Percentiles rank a stretch among this genome's conserved stretches.
Conservation (phyloP, 495 filamentous ascomycete species). For the Tuber calosporum region DNA sequence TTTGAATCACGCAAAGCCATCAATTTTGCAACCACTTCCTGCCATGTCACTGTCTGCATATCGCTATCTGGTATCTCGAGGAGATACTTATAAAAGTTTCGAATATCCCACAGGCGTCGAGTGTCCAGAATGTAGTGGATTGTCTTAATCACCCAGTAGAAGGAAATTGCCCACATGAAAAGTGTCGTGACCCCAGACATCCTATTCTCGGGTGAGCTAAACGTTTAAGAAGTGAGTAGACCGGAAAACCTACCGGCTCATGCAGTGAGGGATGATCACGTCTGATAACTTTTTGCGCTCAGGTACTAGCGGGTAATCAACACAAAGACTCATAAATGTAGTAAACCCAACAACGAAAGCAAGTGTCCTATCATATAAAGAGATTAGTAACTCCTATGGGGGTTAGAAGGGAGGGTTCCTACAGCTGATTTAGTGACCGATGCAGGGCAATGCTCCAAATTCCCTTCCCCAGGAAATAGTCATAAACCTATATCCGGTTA, state of each 20-base stretch:
- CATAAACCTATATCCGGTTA: slow-evolving; percentile 56
- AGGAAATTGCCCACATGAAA: slow-evolving; percentile 74
- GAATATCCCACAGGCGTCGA: slow-evolving; percentile 65
- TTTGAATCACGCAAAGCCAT: slow-evolving; percentile 85
- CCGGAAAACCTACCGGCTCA: slow-evolving; percentile 42
- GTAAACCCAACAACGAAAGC: slow-evolving; percentile 78
- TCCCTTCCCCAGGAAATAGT: slow-evolving; percentile 77
- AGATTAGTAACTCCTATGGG: slow-evolving; percentile 8
- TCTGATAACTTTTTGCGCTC: slow-evolving; percentile 66
- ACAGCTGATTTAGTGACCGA: slow-evolving; percentile 66
- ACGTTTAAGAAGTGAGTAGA: neutral
- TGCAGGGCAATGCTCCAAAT: slow-evolving; percentile 82
- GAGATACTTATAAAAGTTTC: slow-evolving; percentile 81
- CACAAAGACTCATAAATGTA: slow-evolving; percentile 78
- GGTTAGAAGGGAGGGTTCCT: slow-evolving; percentile 42
- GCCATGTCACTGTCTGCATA: slow-evolving; percentile 95
- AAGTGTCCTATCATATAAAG: slow-evolving; percentile 51
- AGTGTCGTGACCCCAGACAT: slow-evolving; percentile 77
- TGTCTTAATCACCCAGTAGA: slow-evolving; percentile 76
- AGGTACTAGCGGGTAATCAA: slow-evolving; percentile 72
- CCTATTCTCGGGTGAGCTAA: slow-evolving; percentile 43
- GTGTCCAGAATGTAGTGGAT: slow-evolving; percentile 70
- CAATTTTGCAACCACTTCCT: slow-evolving; percentile 80
- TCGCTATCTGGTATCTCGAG: slow-evolving; percentile 82
- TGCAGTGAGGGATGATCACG: slow-evolving; percentile 75